Base-by-base conservation (phyloP, 2,329 filamentous ascomycete genomes). In the Coniochaeta pulveracea region DNA sequence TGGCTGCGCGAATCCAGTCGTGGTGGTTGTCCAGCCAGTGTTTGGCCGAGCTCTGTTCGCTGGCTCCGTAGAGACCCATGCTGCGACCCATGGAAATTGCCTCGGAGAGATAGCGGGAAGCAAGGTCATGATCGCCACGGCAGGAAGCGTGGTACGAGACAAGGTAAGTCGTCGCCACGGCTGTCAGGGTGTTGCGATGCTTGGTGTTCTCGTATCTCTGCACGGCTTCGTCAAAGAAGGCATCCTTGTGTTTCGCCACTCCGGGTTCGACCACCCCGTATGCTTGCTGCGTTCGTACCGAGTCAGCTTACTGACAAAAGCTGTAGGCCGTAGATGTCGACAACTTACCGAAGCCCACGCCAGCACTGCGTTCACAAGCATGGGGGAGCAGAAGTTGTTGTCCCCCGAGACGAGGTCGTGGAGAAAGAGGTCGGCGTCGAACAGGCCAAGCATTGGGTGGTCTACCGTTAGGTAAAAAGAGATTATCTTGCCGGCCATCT, bases 391-490 rank as follows among this genome's bases (percentile, higher is more conserved):
- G 16, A 31, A 31, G 28, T 31, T 31, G 18, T 21, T 18, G 17
- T 19, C 5, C 17, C 24, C 24, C 6, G 6, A n/a, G 24, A 6
- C 6, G 11, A 26, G 24, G 15, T 26, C 24, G 15, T 26, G 24
- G 24, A 26, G 6, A 14, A 26, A 26, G 8, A 42, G 33, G 12
- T 42, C 34, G n/a, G 28, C 32, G n/a, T 42, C 36, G 22, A 43
- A 40, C 7, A 42, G 26, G 8, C 27, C 28, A 16, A 39, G 34
- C 3, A 38, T 19, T 1, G 38, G 23, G 28, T 42, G 35, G 23
- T 44, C 42, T 10, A 32, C 34, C 14, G 32, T 19, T 6, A 44
- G 25, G 18, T 44, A 41, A 6, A 37, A 35, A 3, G 40, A 43
- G 4, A 43, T 25, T 3, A 38, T 35, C 4, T 26, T 18, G 8